Conservation (phyloP, 192 early-diverging fungal species). For the Coemansia nantahalensis region DNA sequence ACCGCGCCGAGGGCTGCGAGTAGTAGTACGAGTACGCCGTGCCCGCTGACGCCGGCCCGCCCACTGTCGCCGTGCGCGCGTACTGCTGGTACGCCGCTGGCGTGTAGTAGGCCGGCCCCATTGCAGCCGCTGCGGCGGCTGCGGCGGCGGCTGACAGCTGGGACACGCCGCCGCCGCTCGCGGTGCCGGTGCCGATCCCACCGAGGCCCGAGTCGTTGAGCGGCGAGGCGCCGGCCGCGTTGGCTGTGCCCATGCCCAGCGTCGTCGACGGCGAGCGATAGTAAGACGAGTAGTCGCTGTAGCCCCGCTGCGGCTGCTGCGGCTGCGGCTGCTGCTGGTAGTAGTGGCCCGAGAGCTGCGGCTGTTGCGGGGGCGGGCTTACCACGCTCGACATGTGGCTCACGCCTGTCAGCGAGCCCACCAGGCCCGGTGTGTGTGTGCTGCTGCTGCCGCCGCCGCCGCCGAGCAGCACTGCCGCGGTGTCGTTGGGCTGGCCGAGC, state of each 20-base stretch:
- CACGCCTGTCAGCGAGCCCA: background rate
- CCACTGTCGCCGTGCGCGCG: constrained; percentile 27
- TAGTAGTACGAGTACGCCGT: constrained; percentile 44
- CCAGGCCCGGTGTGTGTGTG: constrained; percentile 2
- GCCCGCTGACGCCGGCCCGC: background rate
- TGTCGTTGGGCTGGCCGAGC: constrained; percentile 26
- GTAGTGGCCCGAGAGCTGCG: constrained; percentile 13
- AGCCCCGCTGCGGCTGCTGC: constrained; percentile 23
- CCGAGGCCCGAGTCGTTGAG: constrained; percentile 24
- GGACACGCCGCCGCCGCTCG: background rate
- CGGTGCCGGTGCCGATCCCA: background rate
- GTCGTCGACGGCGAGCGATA: constrained; percentile 46
- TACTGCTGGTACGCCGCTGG: constrained; percentile 47
- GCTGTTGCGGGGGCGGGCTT: constrained; percentile 14
- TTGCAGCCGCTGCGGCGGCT: constrained; percentile 34
- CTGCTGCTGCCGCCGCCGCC: constrained; percentile 9
- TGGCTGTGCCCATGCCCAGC: constrained; percentile 14
- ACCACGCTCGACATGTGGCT: constrained; percentile 14
- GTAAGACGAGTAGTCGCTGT: constrained; percentile 46
- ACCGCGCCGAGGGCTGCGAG: constrained; percentile 38
- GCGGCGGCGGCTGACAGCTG: constrained; percentile 32
- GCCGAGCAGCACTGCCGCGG: constrained; percentile 28
- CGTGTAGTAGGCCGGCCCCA: constrained; percentile 41
- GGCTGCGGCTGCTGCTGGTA: constrained; percentile 21
- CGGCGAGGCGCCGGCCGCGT: constrained; percentile 16